Percentiles rank a stretch among this genome's conserved stretches.
Conservation (phyloP, 371 early-diverging fungal genomes). For the Thermomucor indicae-seudaticae region DNA sequence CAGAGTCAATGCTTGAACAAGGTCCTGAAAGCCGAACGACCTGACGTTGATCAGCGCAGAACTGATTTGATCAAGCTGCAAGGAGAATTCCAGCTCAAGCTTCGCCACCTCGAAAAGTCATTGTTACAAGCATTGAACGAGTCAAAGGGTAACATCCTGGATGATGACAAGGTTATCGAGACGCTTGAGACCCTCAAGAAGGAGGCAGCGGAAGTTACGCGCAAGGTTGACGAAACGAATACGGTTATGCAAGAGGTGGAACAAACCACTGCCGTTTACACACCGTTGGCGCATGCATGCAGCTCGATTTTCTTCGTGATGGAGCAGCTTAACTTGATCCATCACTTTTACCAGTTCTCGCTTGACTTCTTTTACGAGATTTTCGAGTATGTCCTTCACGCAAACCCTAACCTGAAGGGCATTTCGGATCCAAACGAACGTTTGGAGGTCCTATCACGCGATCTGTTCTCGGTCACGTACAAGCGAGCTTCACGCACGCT, state of each 20-base stretch:
- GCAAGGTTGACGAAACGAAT: conserved; percentile 93
- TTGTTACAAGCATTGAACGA: conserved; percentile 92
- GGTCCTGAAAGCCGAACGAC: conserved; percentile 91
- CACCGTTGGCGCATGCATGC: conserved; percentile 90
- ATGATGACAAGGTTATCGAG: conserved; percentile 92
- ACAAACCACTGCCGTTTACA: conserved; percentile 82
- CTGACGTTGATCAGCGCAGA: conserved; percentile 92
- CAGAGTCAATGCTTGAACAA: conserved; percentile 96
- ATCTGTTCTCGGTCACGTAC: conserved; percentile 84
- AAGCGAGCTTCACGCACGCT: conserved; percentile 80
- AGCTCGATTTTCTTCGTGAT: conserved; percentile 93
- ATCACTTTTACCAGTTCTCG: conserved; percentile 98
- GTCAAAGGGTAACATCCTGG: conserved; percentile 94
- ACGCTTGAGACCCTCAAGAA: conserved; percentile 93
- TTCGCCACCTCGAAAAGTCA: conserved; percentile 92
- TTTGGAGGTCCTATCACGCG: conserved; percentile 71
- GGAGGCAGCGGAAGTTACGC: conserved; percentile 92
- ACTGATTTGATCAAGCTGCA: conserved; percentile 92
- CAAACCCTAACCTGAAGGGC: conserved; percentile 69
- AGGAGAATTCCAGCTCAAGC: conserved; percentile 92
- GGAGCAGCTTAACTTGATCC: conserved; percentile 86
- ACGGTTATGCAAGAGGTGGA: conserved; percentile 95
- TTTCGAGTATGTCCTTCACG: conserved; percentile 83
- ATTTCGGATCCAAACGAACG: conserved; percentile 73
- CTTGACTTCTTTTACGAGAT: conserved; percentile 95